A percentile compares a stretch with the other conserved stretches of the same genome.
Evolutionary conservation across 2,329 filamentous ascomycete genomes (phyloP).

Genomic region (Xylariaceae sp.): DNA sequence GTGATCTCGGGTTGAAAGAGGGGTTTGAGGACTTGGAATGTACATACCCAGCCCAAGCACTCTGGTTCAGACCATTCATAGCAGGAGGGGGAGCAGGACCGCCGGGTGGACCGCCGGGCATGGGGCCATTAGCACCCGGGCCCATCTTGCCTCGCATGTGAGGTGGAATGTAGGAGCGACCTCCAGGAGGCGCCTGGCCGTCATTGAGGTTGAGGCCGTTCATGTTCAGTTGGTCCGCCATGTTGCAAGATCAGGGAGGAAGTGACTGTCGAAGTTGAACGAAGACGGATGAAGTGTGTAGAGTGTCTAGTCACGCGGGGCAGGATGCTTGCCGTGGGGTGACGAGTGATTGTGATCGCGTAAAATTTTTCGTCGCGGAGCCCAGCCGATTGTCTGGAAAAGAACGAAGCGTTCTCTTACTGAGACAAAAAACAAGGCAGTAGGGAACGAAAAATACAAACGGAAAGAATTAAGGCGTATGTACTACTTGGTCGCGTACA

Average conservation of each 20-base stretch:
- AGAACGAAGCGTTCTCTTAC: constrained; percentile 27
- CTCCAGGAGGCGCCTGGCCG: constrained; percentile 32
- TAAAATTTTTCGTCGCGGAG: constrained; percentile 25
- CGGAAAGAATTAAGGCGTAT: constrained; percentile 13
- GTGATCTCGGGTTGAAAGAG: too few relatives aligned
- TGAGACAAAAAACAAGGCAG: constrained; percentile 24
- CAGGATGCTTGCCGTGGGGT: constrained; percentile 9
- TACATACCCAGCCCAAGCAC: constrained; percentile 61
- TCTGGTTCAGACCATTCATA: constrained; percentile 54
- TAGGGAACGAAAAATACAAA: constrained; percentile 20
- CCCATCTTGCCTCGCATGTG: constrained; percentile 66
- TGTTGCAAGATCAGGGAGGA: constrained; percentile 41
- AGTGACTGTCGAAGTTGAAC: constrained; percentile 11
- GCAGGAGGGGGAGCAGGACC: constrained; percentile 30
- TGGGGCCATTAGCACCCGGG: constrained; percentile 25
- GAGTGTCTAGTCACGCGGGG: constrained; percentile 1
- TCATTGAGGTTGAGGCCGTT: constrained; percentile 63
- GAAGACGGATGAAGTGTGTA: constrained; percentile 3
- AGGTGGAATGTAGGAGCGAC: constrained; percentile 77
- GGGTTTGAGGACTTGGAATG: not conserved
- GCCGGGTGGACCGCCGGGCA: constrained; percentile 25
- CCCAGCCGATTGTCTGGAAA: constrained; percentile 29
- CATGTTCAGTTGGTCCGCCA: constrained; percentile 85
- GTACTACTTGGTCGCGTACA: constrained; percentile 15
- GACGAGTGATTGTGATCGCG: constrained; percentile 7